Evolutionary conservation across 2,329 filamentous ascomycete species (phyloP).

Genomic region (Colletotrichum godetiae): DNA sequence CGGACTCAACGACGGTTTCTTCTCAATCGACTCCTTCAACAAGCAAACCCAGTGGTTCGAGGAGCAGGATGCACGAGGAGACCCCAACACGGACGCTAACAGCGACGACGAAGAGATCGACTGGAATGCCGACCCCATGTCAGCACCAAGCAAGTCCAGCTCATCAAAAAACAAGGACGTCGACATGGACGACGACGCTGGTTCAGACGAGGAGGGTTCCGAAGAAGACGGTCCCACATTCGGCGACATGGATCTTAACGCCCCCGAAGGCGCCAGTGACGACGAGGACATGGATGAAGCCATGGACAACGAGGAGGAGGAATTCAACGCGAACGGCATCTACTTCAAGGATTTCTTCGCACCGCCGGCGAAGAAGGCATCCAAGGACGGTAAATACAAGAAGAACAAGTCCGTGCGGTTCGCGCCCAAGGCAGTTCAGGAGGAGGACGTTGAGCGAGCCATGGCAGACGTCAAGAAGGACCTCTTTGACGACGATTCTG

Average conservation of each 20-base stretch:
- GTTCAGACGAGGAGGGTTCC: conserved; percentile 58
- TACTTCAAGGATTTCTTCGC: conserved; percentile 96
- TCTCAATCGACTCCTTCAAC: conserved; percentile 98
- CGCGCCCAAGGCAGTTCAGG: conserved; percentile 59
- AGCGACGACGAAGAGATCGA: conserved; percentile 84
- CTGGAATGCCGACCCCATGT: conserved; percentile 84
- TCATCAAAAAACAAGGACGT: conserved; percentile 43
- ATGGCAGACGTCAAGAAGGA: conserved; percentile 91
- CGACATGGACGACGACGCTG: conserved; percentile 43
- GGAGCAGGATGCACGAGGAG: conserved; percentile 82
- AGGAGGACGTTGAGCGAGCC: conserved; percentile 80
- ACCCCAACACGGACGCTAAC: conserved; percentile 77
- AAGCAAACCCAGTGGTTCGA: conserved; percentile 91
- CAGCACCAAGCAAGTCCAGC: conserved; percentile 42
- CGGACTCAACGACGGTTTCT: conserved; percentile 96
- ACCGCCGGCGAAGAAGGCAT: conserved; percentile 78
- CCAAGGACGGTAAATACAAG: conserved; percentile 53
- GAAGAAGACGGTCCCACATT: conserved; percentile 87
- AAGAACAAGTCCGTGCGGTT: conserved; percentile 53
- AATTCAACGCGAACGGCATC: conserved; percentile 84
- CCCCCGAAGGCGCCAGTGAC: conserved; percentile 74
- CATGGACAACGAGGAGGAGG: conserved; percentile 64
- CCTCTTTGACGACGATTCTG: conserved; percentile 84
- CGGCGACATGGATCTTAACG: conserved; percentile 80
- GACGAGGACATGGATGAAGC: conserved; percentile 71